A percentile compares a stretch with the other conserved stretches of the same genome.
These are phyloP conservation scores for Stagonosporopsis cucurbitacearum DNA, from an alignment of 2,329 filamentous ascomycete species.

Conservation along the genomic window DNA sequence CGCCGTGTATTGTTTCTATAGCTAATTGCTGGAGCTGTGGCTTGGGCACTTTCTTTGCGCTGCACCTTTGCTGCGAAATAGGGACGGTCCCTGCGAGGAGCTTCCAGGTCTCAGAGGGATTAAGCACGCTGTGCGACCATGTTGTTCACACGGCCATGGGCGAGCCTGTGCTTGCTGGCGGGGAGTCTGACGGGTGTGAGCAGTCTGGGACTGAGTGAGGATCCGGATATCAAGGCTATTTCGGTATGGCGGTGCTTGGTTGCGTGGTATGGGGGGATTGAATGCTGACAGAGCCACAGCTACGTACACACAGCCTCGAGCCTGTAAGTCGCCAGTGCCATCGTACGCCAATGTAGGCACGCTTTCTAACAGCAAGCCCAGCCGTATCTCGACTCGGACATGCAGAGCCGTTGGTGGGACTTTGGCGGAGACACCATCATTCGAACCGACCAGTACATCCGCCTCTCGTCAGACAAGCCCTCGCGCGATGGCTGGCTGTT, in stretches of 20 bases:
- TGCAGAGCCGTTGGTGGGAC: constrained; percentile 98
- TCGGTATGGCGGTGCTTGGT: constrained; percentile 58
- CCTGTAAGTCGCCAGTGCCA: constrained; percentile 66
- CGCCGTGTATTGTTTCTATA: constrained; percentile 21
- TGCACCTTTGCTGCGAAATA: background rate
- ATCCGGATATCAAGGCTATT: constrained; percentile 67
- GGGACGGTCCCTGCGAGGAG: background rate
- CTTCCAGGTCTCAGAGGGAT: constrained; percentile 22
- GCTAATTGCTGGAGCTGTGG: constrained; percentile 34
- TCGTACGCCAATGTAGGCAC: background rate
- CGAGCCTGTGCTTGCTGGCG: constrained; percentile 48
- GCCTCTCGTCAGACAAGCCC: constrained; percentile 86
- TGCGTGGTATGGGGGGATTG: background rate
- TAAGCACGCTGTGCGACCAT: constrained; percentile 34
- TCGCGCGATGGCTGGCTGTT: constrained; percentile 94
- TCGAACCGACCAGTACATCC: constrained; percentile 79
- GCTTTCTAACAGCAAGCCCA: constrained; percentile 50
- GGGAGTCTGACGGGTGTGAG: constrained; percentile 41
- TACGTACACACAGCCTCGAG: constrained; percentile 84
- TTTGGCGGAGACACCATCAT: constrained; percentile 96
- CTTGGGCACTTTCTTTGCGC: constrained; percentile 40
- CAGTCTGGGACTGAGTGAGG: constrained; percentile 44
- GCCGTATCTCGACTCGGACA: constrained; percentile 97
- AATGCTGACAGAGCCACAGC: constrained; percentile 56
- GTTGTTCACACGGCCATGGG: constrained; percentile 45